A percentile compares a stretch with the other conserved stretches of the same genome.
Evolutionary conservation across 805 yeast genomes (phyloP).

Genomic region (Teunomyces stri): DNA sequence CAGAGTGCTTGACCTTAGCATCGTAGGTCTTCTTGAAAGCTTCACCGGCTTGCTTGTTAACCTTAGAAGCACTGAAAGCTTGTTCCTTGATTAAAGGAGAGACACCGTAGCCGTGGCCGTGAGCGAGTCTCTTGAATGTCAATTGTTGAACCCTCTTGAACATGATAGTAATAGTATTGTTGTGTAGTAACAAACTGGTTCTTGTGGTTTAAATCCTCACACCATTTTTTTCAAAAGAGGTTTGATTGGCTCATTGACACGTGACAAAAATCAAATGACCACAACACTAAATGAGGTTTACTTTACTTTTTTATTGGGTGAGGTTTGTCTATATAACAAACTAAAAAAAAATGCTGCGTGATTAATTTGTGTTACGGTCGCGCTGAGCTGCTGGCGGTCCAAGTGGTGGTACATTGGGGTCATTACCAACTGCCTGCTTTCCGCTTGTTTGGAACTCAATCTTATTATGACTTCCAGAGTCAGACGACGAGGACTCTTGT

Average conservation of each 20-base stretch:
- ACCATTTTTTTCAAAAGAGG: constrained; percentile 6
- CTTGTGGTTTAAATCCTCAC: constrained; percentile 3
- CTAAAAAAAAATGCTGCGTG: background rate
- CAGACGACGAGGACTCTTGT: background rate
- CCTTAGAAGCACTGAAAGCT: constrained; percentile 35
- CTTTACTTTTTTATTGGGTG: background rate
- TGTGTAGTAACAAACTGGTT: constrained; percentile 4
- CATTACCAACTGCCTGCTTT: background rate
- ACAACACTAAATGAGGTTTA: background rate
- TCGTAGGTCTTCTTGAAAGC: constrained; percentile 60
- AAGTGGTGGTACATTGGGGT: background rate
- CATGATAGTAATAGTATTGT: constrained; percentile 21
- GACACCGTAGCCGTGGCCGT: constrained; percentile 39
- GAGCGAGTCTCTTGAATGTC: constrained; percentile 40
- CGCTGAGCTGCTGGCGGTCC: background rate
- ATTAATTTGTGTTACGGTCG: background rate
- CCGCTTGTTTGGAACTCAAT: background rate
- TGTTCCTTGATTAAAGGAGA: constrained; percentile 41
- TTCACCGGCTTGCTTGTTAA: constrained; percentile 63
- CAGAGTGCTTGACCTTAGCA: constrained; percentile 78
- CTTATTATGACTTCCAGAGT: background rate
- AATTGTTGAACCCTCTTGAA: constrained; percentile 37
- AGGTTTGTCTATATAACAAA: too few relatives aligned
- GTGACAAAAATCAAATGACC: background rate
- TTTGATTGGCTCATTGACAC: constrained; percentile 4